phyloP scores from a whole-genome alignment of 768 basidiomycete genomes.

The Amyloporia xantha region DNA sequence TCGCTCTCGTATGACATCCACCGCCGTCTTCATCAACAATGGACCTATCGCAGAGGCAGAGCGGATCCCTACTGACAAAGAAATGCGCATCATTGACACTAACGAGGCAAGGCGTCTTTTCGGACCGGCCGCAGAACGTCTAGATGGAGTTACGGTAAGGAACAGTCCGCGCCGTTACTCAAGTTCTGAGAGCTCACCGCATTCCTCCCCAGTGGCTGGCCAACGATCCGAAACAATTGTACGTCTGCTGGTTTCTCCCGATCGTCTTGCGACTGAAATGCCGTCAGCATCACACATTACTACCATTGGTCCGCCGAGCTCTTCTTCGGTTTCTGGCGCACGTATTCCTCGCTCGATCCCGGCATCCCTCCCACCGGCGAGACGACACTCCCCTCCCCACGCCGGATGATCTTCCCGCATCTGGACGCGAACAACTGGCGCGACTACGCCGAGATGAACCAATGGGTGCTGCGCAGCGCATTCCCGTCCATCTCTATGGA shows the following conservation, averaged over 20 bases:
- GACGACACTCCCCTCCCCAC: slow-evolving; percentile 65
- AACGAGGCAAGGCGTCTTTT: slow-evolving; percentile 62
- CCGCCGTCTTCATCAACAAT: slow-evolving; percentile 52
- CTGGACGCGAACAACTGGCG: slow-evolving; percentile 77
- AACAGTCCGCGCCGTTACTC: too few relatives aligned
- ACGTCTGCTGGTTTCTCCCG: slow-evolving; percentile 9
- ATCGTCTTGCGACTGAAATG: slow-evolving; percentile 3
- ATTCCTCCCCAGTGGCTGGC: slow-evolving; percentile 51
- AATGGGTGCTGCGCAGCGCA: slow-evolving; percentile 71
- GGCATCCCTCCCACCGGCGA: slow-evolving; percentile 57
- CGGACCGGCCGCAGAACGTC: slow-evolving; percentile 59
- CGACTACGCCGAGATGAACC: slow-evolving; percentile 88
- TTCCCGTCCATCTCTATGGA: slow-evolving; percentile 81
- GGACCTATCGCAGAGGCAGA: slow-evolving; percentile 45
- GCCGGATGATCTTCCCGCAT: slow-evolving; percentile 72
- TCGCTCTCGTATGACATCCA: slow-evolving; percentile 62
- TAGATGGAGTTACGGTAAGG: slow-evolving; percentile 77
- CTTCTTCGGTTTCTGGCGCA: slow-evolving; percentile 88
- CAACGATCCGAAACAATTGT: slow-evolving; percentile 87
- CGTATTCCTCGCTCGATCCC: slow-evolving; percentile 78
- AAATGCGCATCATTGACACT: slow-evolving; percentile 71
- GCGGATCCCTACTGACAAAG: slow-evolving; percentile 70
- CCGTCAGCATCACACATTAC: slow-evolving; percentile 74
- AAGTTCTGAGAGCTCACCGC: not conserved
- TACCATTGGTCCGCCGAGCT: slow-evolving; percentile 93